These are phyloP conservation scores for Escovopsis sp. DNA, from an alignment of 2,329 filamentous ascomycete species.

Conservation along the genomic window DNA sequence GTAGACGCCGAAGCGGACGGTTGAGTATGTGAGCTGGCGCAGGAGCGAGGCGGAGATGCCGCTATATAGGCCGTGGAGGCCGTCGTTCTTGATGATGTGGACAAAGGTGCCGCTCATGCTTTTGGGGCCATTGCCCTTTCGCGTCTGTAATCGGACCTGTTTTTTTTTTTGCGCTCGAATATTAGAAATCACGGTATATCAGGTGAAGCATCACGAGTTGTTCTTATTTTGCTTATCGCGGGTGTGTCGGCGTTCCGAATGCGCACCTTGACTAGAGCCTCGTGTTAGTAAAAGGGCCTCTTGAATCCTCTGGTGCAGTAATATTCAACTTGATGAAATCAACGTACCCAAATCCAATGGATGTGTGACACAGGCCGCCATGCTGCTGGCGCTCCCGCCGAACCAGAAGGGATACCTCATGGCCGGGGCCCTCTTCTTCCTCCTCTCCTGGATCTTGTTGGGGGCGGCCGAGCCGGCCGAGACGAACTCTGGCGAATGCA, in stretches of 20 bases:
- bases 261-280: conserved; percentile 7
- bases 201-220: too few species aligned
- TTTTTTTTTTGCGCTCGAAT: neutral
- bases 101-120: conserved; percentile 76
- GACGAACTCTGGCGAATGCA: conserved; percentile 3
- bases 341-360: conserved; percentile 69
- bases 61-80: conserved; percentile 69
- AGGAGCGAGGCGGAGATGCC: conserved; percentile 87
- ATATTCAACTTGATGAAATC: neutral
- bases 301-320: neutral
- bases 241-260: neutral
- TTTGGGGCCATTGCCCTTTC: conserved; percentile 57
- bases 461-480: conserved; percentile 7
- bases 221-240: neutral
- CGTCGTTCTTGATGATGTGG: conserved; percentile 64
- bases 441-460: conserved; percentile 9
- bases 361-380: conserved; percentile 85
- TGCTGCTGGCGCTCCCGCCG: conserved; percentile 83
- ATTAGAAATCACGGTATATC: too few species aligned
- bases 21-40: conserved; percentile 91
- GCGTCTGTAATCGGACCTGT: conserved; percentile 78
- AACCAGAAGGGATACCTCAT: conserved; percentile 81
- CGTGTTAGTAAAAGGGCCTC: neutral
- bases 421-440: conserved; percentile 23
- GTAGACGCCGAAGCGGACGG: conserved; percentile 91